Conservation (phyloP, 805 yeast species). For the Hanseniaspora thailandica region DNA sequence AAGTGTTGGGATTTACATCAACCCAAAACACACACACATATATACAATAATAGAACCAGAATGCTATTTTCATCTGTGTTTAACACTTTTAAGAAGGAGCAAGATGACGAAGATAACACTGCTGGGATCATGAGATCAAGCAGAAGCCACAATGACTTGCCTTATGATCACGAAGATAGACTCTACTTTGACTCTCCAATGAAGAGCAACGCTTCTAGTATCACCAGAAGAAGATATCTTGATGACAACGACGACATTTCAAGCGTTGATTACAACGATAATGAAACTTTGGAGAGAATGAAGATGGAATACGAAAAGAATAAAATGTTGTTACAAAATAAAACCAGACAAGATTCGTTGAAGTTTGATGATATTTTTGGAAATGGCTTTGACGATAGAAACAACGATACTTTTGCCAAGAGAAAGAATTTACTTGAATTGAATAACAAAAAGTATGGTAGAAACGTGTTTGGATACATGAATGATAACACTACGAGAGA, state of each 20-base stretch:
- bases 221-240: neutral
- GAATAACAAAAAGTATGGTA: neutral
- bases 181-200: neutral
- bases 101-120: neutral
- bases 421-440: neutral
- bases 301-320: constrained; percentile 10
- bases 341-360: neutral
- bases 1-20: no score
- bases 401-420: neutral
- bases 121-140: constrained; percentile 9
- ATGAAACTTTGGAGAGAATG: constrained; percentile 8
- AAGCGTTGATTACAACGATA: neutral
- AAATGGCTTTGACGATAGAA: neutral
- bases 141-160: neutral
- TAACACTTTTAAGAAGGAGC: neutral
- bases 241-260: constrained; percentile 3
- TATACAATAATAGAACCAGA: neutral
- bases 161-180: constrained; percentile 3
- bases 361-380: constrained; percentile 9
- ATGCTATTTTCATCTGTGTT: constrained; percentile 13
- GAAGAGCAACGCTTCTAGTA: neutral
- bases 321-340: neutral
- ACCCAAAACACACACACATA: neutral
- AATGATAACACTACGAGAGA: neutral
- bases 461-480: neutral